Evolutionary conservation across 495 filamentous ascomycete species (phyloP), one percentile per base, ranked within the genome.

Genomic region (Penicillium atrosanguineum): DNA sequence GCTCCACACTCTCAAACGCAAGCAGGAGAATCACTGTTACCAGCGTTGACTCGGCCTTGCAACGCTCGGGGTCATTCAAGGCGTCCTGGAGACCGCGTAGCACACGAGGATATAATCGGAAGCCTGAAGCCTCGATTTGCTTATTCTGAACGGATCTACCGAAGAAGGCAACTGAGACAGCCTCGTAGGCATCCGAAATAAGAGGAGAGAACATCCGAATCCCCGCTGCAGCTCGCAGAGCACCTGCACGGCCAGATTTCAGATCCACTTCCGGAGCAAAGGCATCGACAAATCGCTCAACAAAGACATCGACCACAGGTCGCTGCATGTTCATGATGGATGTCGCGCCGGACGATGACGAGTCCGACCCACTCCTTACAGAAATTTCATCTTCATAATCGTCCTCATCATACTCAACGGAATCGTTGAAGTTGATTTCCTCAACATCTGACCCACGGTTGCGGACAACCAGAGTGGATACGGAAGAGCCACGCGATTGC

Each of bases 201-300:
- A 77, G 61, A 1, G 74, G 74, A 0, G 71, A 74, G 23, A 74
- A 75, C 71, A 75, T 75, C 44, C 74, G 71, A 45, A 75, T 74
- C 19, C 59, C 63, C 0, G 74, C 74, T 6, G 72, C 74, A 15
- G 70, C 69, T 21, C 74, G 67, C 16, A 75, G 47, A 7, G 74
- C 74, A 28, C 72, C 74, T 7, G 74, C 72, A 20, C 67, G 65
- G 7, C 74, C 74, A 8, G 68, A 63, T 29, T 72, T 74, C 7
- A 56, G 46, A 23, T 74, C 68, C 7, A 75, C 72, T 37, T 74
- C 61, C 0, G 74, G 74, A 46, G 71, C 74, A 23, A 77, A 77
- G 7, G 74, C 74, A 46, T 77, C 74, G 1, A 77, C 67, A 25
- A 77, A 77, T 2, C 74, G 70, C 52, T 75, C 69, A 11, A 77